A percentile compares a stretch with the other conserved stretches of the same genome.
Conservation (phyloP, 495 filamentous ascomycete genomes). For the Tuber indicum region DNA sequence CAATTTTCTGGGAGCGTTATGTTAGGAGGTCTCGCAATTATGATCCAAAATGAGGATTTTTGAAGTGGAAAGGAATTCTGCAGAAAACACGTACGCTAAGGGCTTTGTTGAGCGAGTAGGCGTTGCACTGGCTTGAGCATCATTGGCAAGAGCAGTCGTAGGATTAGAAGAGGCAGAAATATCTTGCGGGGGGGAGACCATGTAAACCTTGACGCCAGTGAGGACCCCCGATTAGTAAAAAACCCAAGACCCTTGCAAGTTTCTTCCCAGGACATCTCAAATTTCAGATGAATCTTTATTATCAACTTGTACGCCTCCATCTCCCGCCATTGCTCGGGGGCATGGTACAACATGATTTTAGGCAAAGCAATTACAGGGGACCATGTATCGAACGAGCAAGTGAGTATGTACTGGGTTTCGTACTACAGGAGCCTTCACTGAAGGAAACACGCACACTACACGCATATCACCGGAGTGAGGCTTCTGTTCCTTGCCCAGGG, state of each 20-base stretch:
- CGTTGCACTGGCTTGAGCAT: neutral
- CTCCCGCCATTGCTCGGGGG: neutral
- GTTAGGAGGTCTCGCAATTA: neutral
- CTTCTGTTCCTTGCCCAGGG: neutral
- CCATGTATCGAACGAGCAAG: neutral
- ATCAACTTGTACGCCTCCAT: neutral
- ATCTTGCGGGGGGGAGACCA: conserved; percentile 70
- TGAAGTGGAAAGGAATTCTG: neutral
- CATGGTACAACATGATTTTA: neutral
- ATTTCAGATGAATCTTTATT: neutral
- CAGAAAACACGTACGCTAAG: neutral
- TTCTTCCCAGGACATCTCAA: neutral
- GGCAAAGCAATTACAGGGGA: neutral
- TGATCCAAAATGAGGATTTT: neutral
- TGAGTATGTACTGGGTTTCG: neutral
- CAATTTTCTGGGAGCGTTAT: conserved; percentile 55
- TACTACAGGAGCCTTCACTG: neutral
- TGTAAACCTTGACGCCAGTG: conserved; percentile 51
- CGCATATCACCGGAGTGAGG: neutral
- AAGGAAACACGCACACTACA: neutral
- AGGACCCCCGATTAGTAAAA: neutral
- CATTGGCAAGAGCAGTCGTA: neutral
- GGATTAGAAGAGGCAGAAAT: conserved; percentile 41
- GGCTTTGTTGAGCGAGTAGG: neutral
- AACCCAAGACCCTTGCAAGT: neutral